Base-by-base conservation (phyloP, 495 filamentous ascomycete genomes). In the Daldinia caldariorum region DNA sequence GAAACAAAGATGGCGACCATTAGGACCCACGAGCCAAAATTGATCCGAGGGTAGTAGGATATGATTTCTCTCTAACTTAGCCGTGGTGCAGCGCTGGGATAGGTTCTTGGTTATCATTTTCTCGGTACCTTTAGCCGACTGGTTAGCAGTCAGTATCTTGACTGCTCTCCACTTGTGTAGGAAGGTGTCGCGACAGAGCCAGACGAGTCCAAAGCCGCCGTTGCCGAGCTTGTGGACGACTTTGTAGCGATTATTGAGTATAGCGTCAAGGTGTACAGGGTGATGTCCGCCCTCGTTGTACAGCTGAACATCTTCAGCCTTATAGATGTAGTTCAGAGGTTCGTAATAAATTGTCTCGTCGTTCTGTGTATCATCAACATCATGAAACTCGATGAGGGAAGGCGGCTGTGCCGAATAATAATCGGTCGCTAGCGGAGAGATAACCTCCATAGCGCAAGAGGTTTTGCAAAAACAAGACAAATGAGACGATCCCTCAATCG, bases 181-280 rank as follows among this genome's bases (percentile, higher is more conserved):
- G 58, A 77, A 61, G 72, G 70, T 4, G 65, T 89, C 84, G 3
- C 71, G 80, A 34, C 84, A 85, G 39, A 89, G 81, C 86, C 85
- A 89, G 58, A 86, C 81, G 1, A 82, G 87, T 4, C 80, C 83
- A 65, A 81, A 85, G 6, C 81, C 80, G 7, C 86, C 84, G 54
- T 74, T 81, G 1, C 84, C 86, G 18, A 88, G 79, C 56, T 89
- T 89, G 70, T 87, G 83, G 5, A 81, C 75, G 58, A 88, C 83
- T 10, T 70, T 70, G 67, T 85, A 88, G 14, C 77, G 72, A 0
- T 66, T 58, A 49, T 67, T 77, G 64, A 78, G 79, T 45, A 73
- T 55, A 49, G 87, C 82, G 0, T 79, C 82, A 20, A 87, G 66
- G 54, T 82, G 77, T 1, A 86, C 72, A 0, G 86, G 86, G 76